Evolutionary conservation across 2,329 filamentous ascomycete species (phyloP).

Genomic region (Fusarium begoniae): DNA sequence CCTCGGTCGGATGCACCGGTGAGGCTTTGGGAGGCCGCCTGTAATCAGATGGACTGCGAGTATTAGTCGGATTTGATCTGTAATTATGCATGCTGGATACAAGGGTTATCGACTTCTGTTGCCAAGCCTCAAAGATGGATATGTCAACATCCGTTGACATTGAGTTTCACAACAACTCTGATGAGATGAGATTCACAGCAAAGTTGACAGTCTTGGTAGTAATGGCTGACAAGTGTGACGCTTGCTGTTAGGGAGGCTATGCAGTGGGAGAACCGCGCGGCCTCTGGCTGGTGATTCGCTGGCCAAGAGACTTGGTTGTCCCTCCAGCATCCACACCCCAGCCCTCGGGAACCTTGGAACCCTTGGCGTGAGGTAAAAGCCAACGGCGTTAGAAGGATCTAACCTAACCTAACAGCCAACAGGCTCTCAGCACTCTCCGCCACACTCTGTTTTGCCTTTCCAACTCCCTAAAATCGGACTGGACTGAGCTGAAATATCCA

Average conservation of each 20-base stretch:
- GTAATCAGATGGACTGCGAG: not conserved
- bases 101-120: not conserved
- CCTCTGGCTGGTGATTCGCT: slow-evolving; percentile 21
- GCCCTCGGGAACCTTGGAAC: slow-evolving; percentile 6
- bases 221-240: not conserved
- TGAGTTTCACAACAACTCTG: slow-evolving; percentile 7
- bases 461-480: not conserved
- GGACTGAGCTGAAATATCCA: not conserved
- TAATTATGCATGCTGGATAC: not conserved
- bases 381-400: slow-evolving; percentile 5
- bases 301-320: slow-evolving; percentile 28
- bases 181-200: slow-evolving; percentile 2
- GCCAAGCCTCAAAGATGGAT: not conserved
- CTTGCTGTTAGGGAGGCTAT: slow-evolving; percentile 24
- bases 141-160: slow-evolving; percentile 4
- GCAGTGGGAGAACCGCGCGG: slow-evolving; percentile 30
- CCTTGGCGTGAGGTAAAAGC: slow-evolving; percentile 15
- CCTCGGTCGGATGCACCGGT: slow-evolving; percentile 14
- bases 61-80: not conserved
- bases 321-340: slow-evolving; percentile 28
- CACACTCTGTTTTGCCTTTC: slow-evolving; percentile 28
- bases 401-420: not conserved
- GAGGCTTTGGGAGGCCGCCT: slow-evolving; percentile 13
- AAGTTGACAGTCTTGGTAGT: not conserved
- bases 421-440: slow-evolving; percentile 17